phyloP scores from a whole-genome alignment of 192 early-diverging fungal genomes.

The Coemansia sp. region DNA sequence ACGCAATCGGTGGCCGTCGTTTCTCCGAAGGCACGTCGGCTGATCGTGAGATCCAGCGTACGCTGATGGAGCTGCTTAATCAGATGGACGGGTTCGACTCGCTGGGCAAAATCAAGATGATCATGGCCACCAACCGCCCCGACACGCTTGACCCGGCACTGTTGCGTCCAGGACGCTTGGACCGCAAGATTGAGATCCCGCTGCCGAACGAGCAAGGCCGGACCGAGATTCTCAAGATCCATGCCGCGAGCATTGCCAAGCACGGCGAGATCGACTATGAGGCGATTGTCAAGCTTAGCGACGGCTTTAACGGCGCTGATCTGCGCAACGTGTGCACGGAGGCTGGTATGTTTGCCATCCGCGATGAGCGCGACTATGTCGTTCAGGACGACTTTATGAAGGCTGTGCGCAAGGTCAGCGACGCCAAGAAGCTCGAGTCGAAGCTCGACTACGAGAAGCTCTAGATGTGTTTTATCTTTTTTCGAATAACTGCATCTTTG shows the following conservation, averaged over 20 bases:
- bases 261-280: conserved; percentile 98
- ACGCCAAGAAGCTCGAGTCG: conserved; percentile 93
- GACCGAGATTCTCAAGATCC: conserved; percentile 97
- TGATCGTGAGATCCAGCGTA: conserved; percentile 99
- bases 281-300: conserved; percentile 95
- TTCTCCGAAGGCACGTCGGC: conserved; percentile 99
- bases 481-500: neutral
- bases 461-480: conserved; percentile 30
- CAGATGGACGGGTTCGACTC: conserved; percentile 99
- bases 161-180: conserved; percentile 91
- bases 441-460: conserved; percentile 88
- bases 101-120: conserved; percentile 96
- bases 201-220: conserved; percentile 97
- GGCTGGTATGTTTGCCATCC: conserved; percentile 99
- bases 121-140: conserved; percentile 99
- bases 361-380: conserved; percentile 95
- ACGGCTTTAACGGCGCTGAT: conserved; percentile 99
- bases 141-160: conserved; percentile 99
- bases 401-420: conserved; percentile 96
- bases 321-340: conserved; percentile 99
- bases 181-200: conserved; percentile 99
- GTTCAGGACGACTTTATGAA: conserved; percentile 99
- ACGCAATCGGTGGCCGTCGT: conserved; percentile 97
- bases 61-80: conserved; percentile 98
- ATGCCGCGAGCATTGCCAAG: conserved; percentile 89